Evolutionary conservation across 2,329 filamentous ascomycete species (phyloP).

Genomic region (Didymella keratinophila): DNA sequence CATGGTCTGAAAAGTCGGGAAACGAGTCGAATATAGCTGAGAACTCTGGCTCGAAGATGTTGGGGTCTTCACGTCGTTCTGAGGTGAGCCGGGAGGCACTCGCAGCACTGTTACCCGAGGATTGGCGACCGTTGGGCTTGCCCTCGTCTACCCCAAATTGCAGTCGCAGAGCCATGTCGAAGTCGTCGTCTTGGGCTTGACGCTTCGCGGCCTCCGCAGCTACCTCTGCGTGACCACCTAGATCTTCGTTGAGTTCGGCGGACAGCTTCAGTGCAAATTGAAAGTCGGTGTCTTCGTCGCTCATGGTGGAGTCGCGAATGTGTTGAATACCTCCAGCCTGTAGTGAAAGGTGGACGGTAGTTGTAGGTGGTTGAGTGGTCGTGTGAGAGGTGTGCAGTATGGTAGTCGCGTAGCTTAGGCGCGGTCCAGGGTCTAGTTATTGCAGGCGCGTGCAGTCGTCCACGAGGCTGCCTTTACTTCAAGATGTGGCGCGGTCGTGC

Average conservation of each 20-base stretch:
- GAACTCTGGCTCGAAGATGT: conserved; percentile 13
- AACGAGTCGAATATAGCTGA: conserved; percentile 14
- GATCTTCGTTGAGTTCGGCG: conserved; percentile 17
- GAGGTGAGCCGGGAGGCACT: not conserved
- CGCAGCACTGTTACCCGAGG: not conserved
- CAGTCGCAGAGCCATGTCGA: conserved; percentile 4
- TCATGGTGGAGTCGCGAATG: not conserved
- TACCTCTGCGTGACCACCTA: conserved; percentile 1
- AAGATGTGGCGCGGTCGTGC: not conserved
- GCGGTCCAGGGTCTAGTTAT: not conserved
- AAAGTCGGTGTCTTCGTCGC: not conserved
- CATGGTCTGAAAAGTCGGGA: conserved; percentile 21
- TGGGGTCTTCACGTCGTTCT: not conserved
- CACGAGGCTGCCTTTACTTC: conserved; percentile 14
- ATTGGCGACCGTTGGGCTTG: not conserved
- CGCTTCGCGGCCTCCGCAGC: conserved; percentile 7
- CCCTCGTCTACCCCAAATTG: not conserved
- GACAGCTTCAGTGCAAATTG: conserved; percentile 15
- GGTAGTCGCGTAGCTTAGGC: not conserved
- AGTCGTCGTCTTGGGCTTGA: conserved; percentile 11
- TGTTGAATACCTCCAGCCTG: not conserved
- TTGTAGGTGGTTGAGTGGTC: too few relatives aligned
- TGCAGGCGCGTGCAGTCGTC: not conserved
- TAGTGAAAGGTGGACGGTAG: not conserved
- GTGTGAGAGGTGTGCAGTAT: not conserved